These are phyloP conservation scores for Starmerella gropengiesseri DNA, from an alignment of 805 yeast genomes.

Conservation along the genomic window DNA sequence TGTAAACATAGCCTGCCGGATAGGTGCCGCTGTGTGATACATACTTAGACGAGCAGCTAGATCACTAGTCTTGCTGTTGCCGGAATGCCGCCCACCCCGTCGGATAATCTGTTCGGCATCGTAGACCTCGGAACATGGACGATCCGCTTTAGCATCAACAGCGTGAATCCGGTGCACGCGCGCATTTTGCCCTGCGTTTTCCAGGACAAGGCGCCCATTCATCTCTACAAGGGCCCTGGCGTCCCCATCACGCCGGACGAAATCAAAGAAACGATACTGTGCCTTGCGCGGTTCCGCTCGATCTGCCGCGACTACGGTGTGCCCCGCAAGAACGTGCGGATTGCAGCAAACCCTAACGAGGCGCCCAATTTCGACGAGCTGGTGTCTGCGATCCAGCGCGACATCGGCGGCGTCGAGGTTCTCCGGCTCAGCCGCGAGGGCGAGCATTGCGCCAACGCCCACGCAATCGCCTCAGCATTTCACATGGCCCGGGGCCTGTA, in stretches of 20 bases:
- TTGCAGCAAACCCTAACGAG: constrained; percentile 64
- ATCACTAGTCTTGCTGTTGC: too few species aligned
- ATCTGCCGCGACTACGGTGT: constrained; percentile 71
- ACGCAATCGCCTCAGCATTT: constrained; percentile 66
- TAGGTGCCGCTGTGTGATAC: too few species aligned
- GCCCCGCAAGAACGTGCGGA: constrained; percentile 46
- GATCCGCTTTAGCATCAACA: constrained; percentile 59
- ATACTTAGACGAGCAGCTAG: too few species aligned
- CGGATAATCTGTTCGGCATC: constrained; percentile 25
- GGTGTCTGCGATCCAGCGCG: constrained; percentile 42
- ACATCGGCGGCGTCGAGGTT: constrained; percentile 53
- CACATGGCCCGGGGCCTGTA: constrained; percentile 55
- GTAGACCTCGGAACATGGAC: constrained; percentile 75
- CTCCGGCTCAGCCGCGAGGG: constrained; percentile 48
- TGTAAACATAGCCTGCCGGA: too few species aligned
- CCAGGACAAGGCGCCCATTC: constrained; percentile 61
- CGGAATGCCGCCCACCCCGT: too few species aligned
- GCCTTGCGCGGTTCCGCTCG: constrained; percentile 55
- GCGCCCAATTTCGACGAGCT: constrained; percentile 55
- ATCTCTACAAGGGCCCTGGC: constrained; percentile 41
- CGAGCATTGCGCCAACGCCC: constrained; percentile 54
- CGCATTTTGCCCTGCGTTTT: constrained; percentile 69
- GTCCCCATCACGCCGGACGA: constrained; percentile 31
- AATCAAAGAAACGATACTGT: constrained; percentile 47
- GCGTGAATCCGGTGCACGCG: constrained; percentile 57